Evolutionary conservation across 495 filamentous ascomycete species (phyloP), one percentile per base, ranked within the genome.

Genomic region (Hypomontagnella monticulosa): DNA sequence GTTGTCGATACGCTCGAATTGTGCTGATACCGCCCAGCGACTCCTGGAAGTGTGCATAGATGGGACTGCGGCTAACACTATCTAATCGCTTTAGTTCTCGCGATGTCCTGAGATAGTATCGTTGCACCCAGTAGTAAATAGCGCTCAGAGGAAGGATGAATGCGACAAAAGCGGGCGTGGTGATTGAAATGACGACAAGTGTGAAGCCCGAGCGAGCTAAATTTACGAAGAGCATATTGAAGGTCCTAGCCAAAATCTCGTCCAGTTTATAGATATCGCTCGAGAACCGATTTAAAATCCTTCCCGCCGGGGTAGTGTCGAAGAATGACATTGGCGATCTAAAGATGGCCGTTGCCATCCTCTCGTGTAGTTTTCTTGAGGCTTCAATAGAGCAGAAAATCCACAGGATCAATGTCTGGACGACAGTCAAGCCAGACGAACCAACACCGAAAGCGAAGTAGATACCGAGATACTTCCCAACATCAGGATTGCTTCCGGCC

Each of bases 301-400:
- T 88, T 14, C 96, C 96, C 56, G 93, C 92, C n/a, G 95, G 95
- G 2, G 95, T 99, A 9, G 94, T 97, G 75, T 99, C 96, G 67
- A 99, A 99, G 78, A 99, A 99, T 68, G 86, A 93, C 96, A 99
- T 99, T 19, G 96, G 96, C 12, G 93, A 95, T 71, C 95, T 88
- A 82, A 99, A 99, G 69, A 98, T 98, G 4, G 96, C 92, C 67
- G 90, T 93, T 41, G 96, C 96, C 96, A 99, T 99, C 58, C 92
- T 87, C 78, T 99, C 94, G 75, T 99, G 96, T 23, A 99, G 84
- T 77, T 98, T 98, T 15, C 93, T 86, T 37, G 93, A 97, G 48
- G 96, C 96, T 84, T 98, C 93, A 62, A 99, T 97, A 2, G 96
- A 97, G 78, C 96, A 99, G 79, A 97, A 97, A 64, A 99, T 97